Evolutionary conservation across 1,139 yeast genomes (phyloP), one percentile per base, ranked within the genome.

Genomic region (Geotrichum reessii): DNA sequence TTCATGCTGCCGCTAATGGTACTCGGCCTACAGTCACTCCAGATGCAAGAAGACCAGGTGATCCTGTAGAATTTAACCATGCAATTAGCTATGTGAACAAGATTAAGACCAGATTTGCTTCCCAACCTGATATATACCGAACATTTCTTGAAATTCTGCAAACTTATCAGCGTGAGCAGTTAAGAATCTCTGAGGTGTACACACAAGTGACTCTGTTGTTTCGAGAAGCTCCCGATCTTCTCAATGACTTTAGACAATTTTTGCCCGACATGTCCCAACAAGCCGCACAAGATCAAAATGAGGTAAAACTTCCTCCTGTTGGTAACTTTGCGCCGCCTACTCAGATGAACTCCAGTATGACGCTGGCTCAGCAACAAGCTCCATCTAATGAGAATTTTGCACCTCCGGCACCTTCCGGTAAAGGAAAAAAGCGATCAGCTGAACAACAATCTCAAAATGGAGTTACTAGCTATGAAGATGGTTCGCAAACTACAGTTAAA

Each of bases 11-110:
- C 53, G 74, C 78, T 46, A 70, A 71, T 61, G 70, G 73, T 42
- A 66, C 67, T 21, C 63, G 64, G 9, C 64, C 67, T 9, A 63
- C 63, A 1, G 65, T 58, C 37, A 57, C 66, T 42, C 53, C 69
- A 57, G 67, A 62, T 44, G 67, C 58, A 21, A 63, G 64, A 57
- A 67, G 63, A 61, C 71, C 65, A 65, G 86, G 90, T 17, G 93
- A 95, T 2, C 97, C 96, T 59, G 93, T 91, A 11, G 98, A 93
- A 74, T 92, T 93, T 76, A 92, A 93, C 71, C 98, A 93, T 73
- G 99, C 99, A 33, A 93, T 93, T 64, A 87, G 88, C 64, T 93
- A 93, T 70, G 99, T 93, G 60, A 93, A 93, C 76, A 91, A 92
- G 73, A 93, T 93, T 68, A 95, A 95, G 71, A 92, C 93, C 56